A percentile compares a stretch with the other conserved stretches of the same genome.
Evolutionary conservation across 805 yeast genomes (phyloP).

Genomic region (Barnettozyma siamensis): DNA sequence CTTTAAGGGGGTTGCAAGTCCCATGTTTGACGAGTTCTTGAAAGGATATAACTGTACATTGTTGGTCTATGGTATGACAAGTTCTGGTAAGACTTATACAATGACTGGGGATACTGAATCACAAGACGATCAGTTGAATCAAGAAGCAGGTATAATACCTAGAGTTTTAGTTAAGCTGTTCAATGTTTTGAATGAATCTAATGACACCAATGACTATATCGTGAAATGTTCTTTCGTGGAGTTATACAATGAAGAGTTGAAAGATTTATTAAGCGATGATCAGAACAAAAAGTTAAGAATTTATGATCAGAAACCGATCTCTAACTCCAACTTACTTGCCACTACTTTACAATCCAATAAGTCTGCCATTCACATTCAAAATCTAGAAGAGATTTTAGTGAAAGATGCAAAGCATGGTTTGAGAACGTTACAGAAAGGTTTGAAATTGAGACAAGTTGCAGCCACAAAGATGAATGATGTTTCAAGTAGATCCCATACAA

Average conservation of each 20-base stretch:
- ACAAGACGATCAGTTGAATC: constrained; percentile 29
- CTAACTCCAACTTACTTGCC: background rate
- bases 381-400: constrained; percentile 56
- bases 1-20: constrained; percentile 62
- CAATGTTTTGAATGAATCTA: constrained; percentile 35
- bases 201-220: constrained; percentile 43
- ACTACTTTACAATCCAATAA: constrained; percentile 10
- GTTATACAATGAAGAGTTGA: constrained; percentile 79
- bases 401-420: constrained; percentile 53
- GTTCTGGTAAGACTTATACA: constrained; percentile 81
- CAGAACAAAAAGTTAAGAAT: constrained; percentile 47
- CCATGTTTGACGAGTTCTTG: constrained; percentile 60
- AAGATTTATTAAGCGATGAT: constrained; percentile 52
- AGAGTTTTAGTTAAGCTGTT: constrained; percentile 54
- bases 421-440: constrained; percentile 47
- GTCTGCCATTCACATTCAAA: constrained; percentile 48
- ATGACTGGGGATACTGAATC: constrained; percentile 61
- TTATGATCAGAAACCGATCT: constrained; percentile 34
- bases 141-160: constrained; percentile 65
- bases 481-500: constrained; percentile 74
- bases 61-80: constrained; percentile 88
- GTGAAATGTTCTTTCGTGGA: constrained; percentile 81
- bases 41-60: constrained; percentile 77
- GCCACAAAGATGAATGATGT: constrained; percentile 68
- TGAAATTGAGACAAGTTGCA: constrained; percentile 57